Conservation (phyloP, 148 eudicot species). For the Euryodendron excelsum region DNA sequence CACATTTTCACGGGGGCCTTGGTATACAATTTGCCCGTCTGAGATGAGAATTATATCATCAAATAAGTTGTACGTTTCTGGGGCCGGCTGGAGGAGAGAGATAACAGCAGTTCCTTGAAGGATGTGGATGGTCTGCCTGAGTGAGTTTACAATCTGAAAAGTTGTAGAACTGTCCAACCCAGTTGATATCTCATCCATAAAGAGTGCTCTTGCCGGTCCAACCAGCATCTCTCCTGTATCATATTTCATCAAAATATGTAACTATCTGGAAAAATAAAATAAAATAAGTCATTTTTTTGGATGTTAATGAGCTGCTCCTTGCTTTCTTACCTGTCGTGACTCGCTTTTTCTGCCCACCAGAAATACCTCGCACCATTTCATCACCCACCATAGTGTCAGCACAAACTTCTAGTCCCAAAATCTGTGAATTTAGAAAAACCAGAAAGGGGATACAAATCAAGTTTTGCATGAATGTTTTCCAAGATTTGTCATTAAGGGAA, state of each 20-base stretch:
- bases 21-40: constrained; percentile 23
- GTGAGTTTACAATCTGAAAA: constrained; percentile 21
- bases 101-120: constrained; percentile 19
- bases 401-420: constrained; percentile 61
- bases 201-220: constrained; percentile 26
- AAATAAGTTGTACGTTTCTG: constrained; percentile 27
- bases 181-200: constrained; percentile 31
- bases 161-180: constrained; percentile 28
- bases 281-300: too few relatives aligned
- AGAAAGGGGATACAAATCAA: neutral
- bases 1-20: constrained; percentile 18
- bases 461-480: neutral
- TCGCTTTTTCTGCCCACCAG: constrained; percentile 63
- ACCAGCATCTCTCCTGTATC: constrained; percentile 27
- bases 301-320: too few relatives aligned
- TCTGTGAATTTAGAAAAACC: constrained; percentile 26
- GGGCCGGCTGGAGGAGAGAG: constrained; percentile 27
- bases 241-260: neutral
- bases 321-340: constrained; percentile 60
- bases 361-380: constrained; percentile 64
- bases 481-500: neutral
- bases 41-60: constrained; percentile 27
- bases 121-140: constrained; percentile 16
- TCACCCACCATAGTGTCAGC: constrained; percentile 66
- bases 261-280: too few relatives aligned